These are phyloP conservation scores for Coccinonectria pachysandricola DNA, from an alignment of 2,329 filamentous ascomycete genomes.

Conservation along the genomic window DNA sequence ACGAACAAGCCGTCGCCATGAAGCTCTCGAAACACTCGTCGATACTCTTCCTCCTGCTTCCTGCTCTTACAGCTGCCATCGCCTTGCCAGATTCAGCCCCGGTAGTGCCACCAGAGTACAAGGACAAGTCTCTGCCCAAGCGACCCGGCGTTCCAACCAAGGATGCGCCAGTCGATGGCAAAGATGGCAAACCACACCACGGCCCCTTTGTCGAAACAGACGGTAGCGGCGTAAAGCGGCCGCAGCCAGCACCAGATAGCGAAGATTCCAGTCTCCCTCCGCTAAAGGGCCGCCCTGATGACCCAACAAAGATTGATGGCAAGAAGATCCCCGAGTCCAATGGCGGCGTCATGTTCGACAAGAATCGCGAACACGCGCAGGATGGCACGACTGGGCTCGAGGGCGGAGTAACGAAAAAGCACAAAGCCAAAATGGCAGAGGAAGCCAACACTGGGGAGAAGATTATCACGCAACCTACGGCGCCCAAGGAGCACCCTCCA, in stretches of 20 bases:
- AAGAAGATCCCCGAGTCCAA: conserved; percentile 53
- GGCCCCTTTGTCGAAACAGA: conserved; percentile 65
- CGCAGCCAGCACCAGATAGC: conserved; percentile 15
- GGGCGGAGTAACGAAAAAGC: conserved; percentile 81
- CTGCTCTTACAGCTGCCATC: conserved; percentile 36
- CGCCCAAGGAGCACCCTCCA: conserved; percentile 77
- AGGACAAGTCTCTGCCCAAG: no score
- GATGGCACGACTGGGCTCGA: conserved; percentile 82
- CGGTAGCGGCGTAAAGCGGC: conserved; percentile 15
- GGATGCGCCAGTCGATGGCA: conserved; percentile 82
- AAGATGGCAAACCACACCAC: conserved; percentile 85
- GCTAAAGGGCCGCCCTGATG: conserved; percentile 39
- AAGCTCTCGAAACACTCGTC: conserved; percentile 44
- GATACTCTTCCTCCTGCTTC: conserved; percentile 50
- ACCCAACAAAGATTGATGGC: conserved; percentile 46
- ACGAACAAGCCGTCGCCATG: conserved; percentile 42
- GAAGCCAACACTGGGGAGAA: conserved; percentile 57
- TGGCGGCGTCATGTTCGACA: conserved; percentile 91
- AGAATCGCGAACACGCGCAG: conserved; percentile 62
- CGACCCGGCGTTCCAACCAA: conserved; percentile 42
- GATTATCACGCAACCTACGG: conserved; percentile 64
- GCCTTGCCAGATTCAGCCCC: no score
- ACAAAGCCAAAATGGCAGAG: conserved; percentile 60
- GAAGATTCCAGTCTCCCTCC: conserved; percentile 30
- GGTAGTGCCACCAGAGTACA: no score